Conservation (phyloP, 2,329 filamentous ascomycete genomes). For the Curvularia spicifera region DNA sequence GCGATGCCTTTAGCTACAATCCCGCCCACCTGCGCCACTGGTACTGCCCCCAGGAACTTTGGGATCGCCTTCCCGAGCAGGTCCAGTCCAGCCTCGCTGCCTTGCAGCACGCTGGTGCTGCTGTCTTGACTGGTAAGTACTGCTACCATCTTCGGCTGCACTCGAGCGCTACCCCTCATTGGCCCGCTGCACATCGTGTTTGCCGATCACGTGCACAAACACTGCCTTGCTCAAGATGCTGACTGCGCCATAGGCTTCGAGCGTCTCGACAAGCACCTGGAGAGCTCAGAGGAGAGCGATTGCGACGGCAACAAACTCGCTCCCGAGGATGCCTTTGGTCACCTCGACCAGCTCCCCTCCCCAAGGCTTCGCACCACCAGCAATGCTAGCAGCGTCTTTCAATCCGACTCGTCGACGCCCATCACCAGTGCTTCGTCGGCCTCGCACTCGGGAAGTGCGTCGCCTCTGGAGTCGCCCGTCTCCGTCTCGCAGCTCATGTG, state of each 20-base stretch:
- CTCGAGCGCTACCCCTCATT: conserved; percentile 5
- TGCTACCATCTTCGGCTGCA: conserved; percentile 10
- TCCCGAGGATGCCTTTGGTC: conserved; percentile 32
- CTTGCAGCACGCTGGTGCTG: conserved; percentile 54
- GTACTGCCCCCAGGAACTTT: conserved; percentile 48
- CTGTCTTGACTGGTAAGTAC: conserved; percentile 51
- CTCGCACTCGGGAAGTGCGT: conserved; percentile 35
- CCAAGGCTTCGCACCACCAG: conserved; percentile 37
- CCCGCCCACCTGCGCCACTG: conserved; percentile 48
- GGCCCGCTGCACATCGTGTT: conserved; percentile 10
- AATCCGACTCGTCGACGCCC: conserved; percentile 36
- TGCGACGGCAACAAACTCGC: conserved; percentile 25
- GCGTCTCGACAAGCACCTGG: conserved; percentile 39
- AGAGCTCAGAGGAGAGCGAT: conserved; percentile 20
- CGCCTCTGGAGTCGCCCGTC: conserved; percentile 30
- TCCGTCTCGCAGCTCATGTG: conserved; percentile 31
- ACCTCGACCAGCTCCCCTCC: conserved; percentile 35
- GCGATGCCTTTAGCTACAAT: conserved; percentile 48
- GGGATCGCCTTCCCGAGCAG: conserved; percentile 45
- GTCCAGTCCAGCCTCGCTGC: conserved; percentile 45
- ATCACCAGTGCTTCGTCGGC: conserved; percentile 31
- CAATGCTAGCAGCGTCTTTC: conserved; percentile 40
- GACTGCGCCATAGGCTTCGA: conserved; percentile 35
- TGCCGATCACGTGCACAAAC: conserved; percentile 10
- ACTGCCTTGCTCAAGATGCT: conserved; percentile 16